Conservation (phyloP, 169 alveolate genomes). For the Eimeria brunetti region DNA sequence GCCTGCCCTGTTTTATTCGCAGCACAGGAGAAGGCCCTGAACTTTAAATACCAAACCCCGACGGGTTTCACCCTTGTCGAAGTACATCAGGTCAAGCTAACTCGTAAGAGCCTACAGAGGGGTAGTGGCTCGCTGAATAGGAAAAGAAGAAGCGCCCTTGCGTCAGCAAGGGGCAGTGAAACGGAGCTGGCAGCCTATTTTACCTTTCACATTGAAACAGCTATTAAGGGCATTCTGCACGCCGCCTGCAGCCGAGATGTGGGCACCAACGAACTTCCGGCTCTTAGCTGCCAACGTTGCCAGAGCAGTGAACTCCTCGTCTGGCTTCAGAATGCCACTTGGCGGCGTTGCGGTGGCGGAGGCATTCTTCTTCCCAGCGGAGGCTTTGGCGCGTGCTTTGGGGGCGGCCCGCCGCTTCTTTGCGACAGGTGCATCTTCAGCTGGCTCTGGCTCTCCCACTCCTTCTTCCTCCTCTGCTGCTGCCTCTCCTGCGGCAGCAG, state of each 20-base stretch:
- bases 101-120: neutral
- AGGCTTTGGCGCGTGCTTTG: conserved; percentile 35
- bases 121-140: neutral
- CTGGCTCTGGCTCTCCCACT: neutral
- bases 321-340: conserved; percentile 18
- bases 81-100: neutral
- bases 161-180: neutral
- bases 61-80: neutral
- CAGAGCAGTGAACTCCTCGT: conserved; percentile 78
- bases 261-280: conserved; percentile 92
- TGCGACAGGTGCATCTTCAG: conserved; percentile 13
- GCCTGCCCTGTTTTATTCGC: conserved; percentile 87
- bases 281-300: conserved; percentile 77
- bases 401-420: conserved; percentile 49
- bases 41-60: neutral
- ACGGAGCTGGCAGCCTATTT: neutral
- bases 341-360: conserved; percentile 60
- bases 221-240: conserved; percentile 89
- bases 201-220: conserved; percentile 90
- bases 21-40: neutral
- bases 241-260: conserved; percentile 94
- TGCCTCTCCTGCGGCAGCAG: neutral
- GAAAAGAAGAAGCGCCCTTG: neutral
- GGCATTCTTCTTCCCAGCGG: conserved; percentile 49
- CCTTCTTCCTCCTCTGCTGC: neutral